Evolutionary conservation across 345 rosid genomes (phyloP).

Genomic region (Geranium rotundifolium): DNA sequence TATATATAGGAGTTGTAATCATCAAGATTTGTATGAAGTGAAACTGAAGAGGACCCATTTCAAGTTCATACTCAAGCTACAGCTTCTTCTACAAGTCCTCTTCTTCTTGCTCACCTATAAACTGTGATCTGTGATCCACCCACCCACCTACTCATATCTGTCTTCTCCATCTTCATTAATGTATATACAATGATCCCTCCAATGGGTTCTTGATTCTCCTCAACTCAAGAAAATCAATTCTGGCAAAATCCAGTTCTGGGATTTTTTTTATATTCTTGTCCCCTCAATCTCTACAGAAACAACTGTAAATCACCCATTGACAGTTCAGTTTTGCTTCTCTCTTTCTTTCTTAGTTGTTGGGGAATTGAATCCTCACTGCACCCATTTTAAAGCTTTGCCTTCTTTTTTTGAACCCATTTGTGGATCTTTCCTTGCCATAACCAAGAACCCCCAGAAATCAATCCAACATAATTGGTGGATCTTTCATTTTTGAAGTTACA

Average conservation of each 20-base stretch:
- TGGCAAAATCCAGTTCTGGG: neutral
- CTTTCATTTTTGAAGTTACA: neutral
- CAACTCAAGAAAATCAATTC: neutral
- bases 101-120: neutral
- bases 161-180: neutral
- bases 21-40: neutral
- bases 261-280: neutral
- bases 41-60: constrained; percentile 5
- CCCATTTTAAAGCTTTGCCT: neutral
- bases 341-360: neutral
- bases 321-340: neutral
- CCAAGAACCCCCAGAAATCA: neutral
- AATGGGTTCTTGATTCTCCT: neutral
- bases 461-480: too few species aligned
- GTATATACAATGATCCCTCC: neutral
- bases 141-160: neutral
- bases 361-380: neutral
- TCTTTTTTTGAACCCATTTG: constrained; percentile 7
- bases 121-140: too few species aligned
- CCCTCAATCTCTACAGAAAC: neutral
- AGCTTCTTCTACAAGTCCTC: neutral
- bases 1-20: neutral
- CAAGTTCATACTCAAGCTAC: constrained; percentile 5
- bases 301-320: neutral
- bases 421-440: neutral